phyloP scores from a whole-genome alignment of 495 filamentous ascomycete genomes.

The Podospora anserina region DNA sequence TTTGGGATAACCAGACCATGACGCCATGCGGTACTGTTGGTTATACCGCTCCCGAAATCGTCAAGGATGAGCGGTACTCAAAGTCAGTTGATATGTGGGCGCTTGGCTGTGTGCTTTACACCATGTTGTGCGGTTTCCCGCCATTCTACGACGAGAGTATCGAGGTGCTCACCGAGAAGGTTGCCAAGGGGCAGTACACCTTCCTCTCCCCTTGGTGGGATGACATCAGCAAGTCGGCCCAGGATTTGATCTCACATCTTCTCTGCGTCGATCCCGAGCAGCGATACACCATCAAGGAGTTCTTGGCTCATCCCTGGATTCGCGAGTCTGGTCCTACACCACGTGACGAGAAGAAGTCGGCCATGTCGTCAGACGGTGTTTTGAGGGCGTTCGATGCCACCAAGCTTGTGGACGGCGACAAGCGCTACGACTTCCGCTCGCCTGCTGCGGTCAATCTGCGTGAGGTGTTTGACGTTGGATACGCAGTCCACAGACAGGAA shows the following conservation, averaged over 20 bases:
- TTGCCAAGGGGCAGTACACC: conserved; percentile 93
- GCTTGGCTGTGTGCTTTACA: conserved; percentile 94
- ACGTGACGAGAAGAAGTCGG: conserved; percentile 59
- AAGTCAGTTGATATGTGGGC: conserved; percentile 99
- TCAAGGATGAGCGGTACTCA: conserved; percentile 97
- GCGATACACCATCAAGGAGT: conserved; percentile 83
- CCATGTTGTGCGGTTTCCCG: conserved; percentile 92
- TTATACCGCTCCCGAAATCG: conserved; percentile 98
- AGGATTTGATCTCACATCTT: conserved; percentile 91
- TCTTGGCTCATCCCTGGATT: conserved; percentile 91
- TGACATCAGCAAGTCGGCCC: conserved; percentile 91
- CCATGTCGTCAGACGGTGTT: conserved; percentile 40
- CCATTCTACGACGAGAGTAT: conserved; percentile 99
- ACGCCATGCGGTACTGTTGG: conserved; percentile 97
- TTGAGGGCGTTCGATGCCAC: conserved; percentile 54
- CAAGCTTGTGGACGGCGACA: conserved; percentile 57
- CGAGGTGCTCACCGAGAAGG: conserved; percentile 94
- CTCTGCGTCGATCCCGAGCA: conserved; percentile 90
- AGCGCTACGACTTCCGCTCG: conserved; percentile 88
- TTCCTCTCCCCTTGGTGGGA: conserved; percentile 99
- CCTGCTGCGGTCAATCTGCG: conserved; percentile 92
- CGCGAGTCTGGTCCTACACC: conserved; percentile 53
- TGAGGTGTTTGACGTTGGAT: conserved; percentile 95
- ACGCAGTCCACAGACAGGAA: conserved; percentile 93
- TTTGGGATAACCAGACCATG: conserved; percentile 99